Evolutionary conservation across 1,284 basidiomycete genomes (phyloP).

Genomic region (Schizophyllum commune): DNA sequence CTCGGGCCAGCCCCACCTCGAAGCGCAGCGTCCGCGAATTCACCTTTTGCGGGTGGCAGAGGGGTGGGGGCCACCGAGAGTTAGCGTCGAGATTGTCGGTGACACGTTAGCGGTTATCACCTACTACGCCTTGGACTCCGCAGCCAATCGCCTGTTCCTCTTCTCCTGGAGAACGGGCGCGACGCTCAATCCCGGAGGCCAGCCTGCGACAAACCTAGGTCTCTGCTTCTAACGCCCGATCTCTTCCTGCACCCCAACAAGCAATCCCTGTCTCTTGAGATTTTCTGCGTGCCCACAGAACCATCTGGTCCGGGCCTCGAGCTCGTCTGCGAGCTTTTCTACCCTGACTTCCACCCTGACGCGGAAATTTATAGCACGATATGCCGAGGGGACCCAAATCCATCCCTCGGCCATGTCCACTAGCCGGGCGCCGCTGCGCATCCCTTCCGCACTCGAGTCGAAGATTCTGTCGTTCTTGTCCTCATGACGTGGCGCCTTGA

Average conservation of each 20-base stretch:
- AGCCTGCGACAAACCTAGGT: neutral
- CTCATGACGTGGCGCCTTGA: neutral
- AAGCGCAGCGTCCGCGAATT: neutral
- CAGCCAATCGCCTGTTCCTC: neutral
- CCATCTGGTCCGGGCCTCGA: neutral
- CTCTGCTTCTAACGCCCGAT: neutral
- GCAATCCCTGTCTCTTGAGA: neutral
- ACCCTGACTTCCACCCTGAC: neutral
- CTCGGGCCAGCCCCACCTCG: neutral
- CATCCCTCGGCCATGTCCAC: neutral
- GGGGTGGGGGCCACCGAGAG: neutral
- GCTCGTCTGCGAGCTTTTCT: neutral
- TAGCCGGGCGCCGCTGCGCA: neutral
- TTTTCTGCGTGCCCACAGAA: neutral
- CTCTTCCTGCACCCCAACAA: neutral
- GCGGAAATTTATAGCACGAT: neutral
- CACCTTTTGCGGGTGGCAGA: neutral
- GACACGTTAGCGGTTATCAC: neutral
- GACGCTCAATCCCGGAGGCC: neutral
- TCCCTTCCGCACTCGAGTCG: neutral
- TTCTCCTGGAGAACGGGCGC: neutral
- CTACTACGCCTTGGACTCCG: neutral
- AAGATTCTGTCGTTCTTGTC: neutral
- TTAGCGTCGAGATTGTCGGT: neutral
- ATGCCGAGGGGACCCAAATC: neutral